Percentiles rank a stretch among this genome's conserved stretches.
Evolutionary conservation across 495 filamentous ascomycete genomes (phyloP).

Genomic region (Xylaria intraflava): DNA sequence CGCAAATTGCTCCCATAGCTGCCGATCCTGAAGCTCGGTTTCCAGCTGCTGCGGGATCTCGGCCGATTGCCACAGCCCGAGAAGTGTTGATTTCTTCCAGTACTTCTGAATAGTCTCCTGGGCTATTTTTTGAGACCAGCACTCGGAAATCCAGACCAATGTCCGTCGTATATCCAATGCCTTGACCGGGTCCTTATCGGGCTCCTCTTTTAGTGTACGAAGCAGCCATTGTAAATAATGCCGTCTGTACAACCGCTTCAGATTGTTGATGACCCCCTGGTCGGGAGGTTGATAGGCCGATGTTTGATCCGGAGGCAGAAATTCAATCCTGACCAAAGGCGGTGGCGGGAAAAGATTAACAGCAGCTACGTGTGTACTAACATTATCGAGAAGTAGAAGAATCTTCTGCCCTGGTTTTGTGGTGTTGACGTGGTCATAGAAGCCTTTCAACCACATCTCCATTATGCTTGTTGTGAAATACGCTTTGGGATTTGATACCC

Average conservation of each 20-base stretch:
- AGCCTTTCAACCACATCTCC: slow-evolving; percentile 24
- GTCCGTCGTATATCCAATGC: background rate
- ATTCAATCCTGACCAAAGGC: slow-evolving; percentile 19
- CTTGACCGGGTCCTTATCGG: background rate
- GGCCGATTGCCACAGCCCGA: background rate
- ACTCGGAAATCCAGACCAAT: background rate
- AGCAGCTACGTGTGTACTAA: slow-evolving; percentile 22
- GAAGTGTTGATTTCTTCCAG: background rate
- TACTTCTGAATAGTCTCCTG: background rate
- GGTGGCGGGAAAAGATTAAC: slow-evolving; percentile 5
- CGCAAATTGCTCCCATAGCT: background rate
- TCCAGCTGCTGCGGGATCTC: background rate
- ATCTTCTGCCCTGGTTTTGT: slow-evolving; percentile 16
- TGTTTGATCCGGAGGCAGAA: slow-evolving; percentile 26
- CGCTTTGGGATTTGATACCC: slow-evolving; percentile 23
- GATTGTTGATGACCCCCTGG: slow-evolving; percentile 27
- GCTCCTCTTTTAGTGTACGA: background rate
- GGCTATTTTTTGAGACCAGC: background rate
- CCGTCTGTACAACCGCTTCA: slow-evolving; percentile 22
- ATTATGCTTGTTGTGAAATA: slow-evolving; percentile 26
- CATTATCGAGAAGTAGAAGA: slow-evolving; percentile 29
- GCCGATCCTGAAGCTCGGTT: background rate
- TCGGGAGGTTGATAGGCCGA: slow-evolving; percentile 25
- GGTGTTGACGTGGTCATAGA: slow-evolving; percentile 21
- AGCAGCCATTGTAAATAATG: slow-evolving; percentile 20